Conservation (phyloP, 345 rosid species). For the Linum trigynum region DNA sequence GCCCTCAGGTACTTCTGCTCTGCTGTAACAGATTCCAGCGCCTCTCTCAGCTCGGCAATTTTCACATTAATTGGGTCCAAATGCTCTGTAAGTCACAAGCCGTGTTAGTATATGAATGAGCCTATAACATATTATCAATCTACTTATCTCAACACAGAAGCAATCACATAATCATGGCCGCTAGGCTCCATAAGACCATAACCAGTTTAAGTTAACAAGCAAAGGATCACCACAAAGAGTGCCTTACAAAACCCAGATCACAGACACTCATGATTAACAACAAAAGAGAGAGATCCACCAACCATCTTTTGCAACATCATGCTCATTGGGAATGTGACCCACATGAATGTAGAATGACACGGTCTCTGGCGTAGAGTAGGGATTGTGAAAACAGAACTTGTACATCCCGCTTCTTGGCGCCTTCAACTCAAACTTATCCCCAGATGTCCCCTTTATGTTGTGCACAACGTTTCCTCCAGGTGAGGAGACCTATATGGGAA, state of each 20-base stretch:
- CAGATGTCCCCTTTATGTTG: constrained; percentile 72
- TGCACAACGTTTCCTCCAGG: constrained; percentile 68
- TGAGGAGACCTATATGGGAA: constrained; percentile 56
- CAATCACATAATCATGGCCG: background rate
- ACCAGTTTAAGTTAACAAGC: too few species aligned
- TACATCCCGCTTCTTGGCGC: constrained; percentile 95
- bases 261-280: background rate
- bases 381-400: constrained; percentile 92
- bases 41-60: constrained; percentile 90
- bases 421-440: constrained; percentile 86
- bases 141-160: background rate
- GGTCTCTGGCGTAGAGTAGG: constrained; percentile 85
- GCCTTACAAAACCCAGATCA: constrained; percentile 1
- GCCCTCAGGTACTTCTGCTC: constrained; percentile 96
- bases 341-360: constrained; percentile 91
- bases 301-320: constrained; percentile 96
- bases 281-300: constrained; percentile 7
- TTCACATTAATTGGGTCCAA: constrained; percentile 88
- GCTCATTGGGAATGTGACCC: constrained; percentile 91
- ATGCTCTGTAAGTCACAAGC: constrained; percentile 47
- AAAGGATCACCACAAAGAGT: background rate
- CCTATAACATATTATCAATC: background rate
- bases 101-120: background rate
- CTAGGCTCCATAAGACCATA: background rate
- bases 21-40: constrained; percentile 77